A percentile compares a stretch with the other conserved stretches of the same genome.
Evolutionary conservation across 805 yeast species (phyloP).

Genomic region (Tetrapisispora taiwanensis): DNA sequence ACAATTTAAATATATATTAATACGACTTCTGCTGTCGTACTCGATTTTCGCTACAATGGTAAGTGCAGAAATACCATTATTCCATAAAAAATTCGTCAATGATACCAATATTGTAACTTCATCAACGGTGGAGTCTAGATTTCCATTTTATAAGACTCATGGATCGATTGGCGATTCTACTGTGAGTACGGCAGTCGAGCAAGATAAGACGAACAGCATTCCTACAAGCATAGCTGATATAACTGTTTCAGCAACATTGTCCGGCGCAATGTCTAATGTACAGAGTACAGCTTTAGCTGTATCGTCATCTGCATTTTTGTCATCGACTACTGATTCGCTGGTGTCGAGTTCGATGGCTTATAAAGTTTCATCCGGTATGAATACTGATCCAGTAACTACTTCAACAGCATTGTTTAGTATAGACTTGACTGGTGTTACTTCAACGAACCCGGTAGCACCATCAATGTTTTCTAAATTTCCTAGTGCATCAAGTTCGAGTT

Average conservation of each 20-base stretch:
- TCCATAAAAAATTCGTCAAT: not conserved
- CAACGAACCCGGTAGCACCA: no score
- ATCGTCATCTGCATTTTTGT: no score
- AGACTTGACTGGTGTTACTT: no score
- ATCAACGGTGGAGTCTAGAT: not conserved
- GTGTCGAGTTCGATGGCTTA: no score
- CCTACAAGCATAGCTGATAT: not conserved
- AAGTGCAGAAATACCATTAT: not conserved
- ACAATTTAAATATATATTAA: not conserved
- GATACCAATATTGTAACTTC: not conserved
- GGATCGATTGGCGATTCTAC: not conserved
- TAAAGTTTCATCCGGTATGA: no score
- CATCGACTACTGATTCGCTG: no score
- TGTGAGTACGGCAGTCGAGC: not conserved
- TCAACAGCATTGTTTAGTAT: no score
- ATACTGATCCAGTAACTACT: no score
- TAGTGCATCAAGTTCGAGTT: no score
- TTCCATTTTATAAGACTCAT: not conserved
- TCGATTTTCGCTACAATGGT: not conserved
- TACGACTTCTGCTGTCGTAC: not conserved
- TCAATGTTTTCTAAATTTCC: no score
- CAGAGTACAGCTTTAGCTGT: not conserved
- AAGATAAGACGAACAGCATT: not conserved
- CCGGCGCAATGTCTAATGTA: not conserved
- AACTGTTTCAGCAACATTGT: not conserved